phyloP scores from a whole-genome alignment of 352 stramenopile species.

The Globisporangium viniferum region DNA sequence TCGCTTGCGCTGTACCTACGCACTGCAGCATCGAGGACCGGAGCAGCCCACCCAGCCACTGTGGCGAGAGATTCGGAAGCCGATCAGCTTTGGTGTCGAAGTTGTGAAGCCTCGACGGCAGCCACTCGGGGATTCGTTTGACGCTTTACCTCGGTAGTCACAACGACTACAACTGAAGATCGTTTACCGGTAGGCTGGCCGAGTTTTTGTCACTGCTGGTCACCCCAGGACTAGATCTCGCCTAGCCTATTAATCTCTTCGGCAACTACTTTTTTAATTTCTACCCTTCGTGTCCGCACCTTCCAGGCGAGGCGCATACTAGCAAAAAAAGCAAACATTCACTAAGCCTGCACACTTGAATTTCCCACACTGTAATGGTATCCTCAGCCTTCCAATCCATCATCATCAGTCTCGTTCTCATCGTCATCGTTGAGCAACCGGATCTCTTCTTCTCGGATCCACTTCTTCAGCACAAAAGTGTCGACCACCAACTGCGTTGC shows the following conservation, averaged over 20 bases:
- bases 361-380: background rate
- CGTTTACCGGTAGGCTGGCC: too few relatives aligned
- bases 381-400: background rate
- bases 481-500: slow-evolving; percentile 27
- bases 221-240: background rate
- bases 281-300: background rate
- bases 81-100: background rate
- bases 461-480: slow-evolving; percentile 32
- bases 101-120: background rate
- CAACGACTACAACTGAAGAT: background rate
- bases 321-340: background rate
- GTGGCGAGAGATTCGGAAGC: background rate
- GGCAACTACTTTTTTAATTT: background rate
- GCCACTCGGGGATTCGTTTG: too few relatives aligned
- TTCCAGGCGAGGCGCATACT: background rate
- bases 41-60: background rate
- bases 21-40: background rate
- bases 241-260: background rate
- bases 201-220: too few relatives aligned
- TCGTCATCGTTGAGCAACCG: slow-evolving; percentile 28
- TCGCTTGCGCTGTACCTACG: background rate
- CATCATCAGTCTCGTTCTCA: background rate
- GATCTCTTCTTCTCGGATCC: slow-evolving; percentile 46
- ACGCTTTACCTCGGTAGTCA: background rate
- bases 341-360: background rate